Percentiles rank a stretch among this genome's conserved stretches.
Evolutionary conservation across 306 rosid species (phyloP).

Genomic region (Canavalia gladiata): DNA sequence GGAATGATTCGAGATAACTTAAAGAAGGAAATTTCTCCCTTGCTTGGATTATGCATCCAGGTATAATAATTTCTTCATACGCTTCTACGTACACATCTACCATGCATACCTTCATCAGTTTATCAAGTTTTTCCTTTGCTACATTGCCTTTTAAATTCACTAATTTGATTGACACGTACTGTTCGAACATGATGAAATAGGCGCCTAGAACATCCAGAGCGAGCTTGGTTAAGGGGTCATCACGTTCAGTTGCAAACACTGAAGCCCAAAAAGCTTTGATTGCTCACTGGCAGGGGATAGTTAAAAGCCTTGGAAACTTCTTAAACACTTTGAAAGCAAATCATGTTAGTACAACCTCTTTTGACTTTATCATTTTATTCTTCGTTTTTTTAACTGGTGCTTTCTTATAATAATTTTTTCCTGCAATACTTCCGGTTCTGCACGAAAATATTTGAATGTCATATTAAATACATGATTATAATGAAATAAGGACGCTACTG

Average conservation of each 20-base stretch:
- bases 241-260: conserved; percentile 86
- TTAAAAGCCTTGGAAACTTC: conserved; percentile 83
- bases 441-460: conserved; percentile 8
- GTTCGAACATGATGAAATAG: conserved; percentile 62
- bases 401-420: conserved; percentile 35
- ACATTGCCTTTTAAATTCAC: conserved; percentile 31
- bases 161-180: conserved; percentile 18
- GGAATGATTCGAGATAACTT: conserved; percentile 99
- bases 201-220: conserved; percentile 98
- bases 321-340: conserved; percentile 85
- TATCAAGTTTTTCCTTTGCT: conserved; percentile 33
- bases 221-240: conserved; percentile 90
- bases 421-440: background rate
- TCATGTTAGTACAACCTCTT: conserved; percentile 68
- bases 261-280: conserved; percentile 94
- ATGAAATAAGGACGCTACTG: background rate
- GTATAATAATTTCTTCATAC: conserved; percentile 52
- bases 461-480: conserved; percentile 22
- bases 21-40: conserved; percentile 98
- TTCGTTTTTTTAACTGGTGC: background rate
- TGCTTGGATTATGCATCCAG: conserved; percentile 97
- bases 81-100: conserved; percentile 3
- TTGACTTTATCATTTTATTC: conserved; percentile 9
- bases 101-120: conserved; percentile 36
- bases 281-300: conserved; percentile 99